phyloP scores from a whole-genome alignment of 805 yeast genomes.

The Lachancea waltii region DNA sequence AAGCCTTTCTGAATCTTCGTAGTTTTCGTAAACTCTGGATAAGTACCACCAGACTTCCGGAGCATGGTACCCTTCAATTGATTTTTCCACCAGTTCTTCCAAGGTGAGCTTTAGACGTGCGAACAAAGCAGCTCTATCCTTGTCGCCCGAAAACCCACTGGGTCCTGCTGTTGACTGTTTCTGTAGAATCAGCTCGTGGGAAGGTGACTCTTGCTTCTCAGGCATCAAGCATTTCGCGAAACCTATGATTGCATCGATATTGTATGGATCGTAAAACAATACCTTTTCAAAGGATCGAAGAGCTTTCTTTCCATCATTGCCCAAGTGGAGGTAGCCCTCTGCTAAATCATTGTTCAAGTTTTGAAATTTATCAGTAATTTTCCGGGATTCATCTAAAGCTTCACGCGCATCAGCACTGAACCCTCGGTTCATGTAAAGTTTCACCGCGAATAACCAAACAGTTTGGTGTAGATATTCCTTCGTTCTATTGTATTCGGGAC shows the following conservation, averaged over 20 bases:
- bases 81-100: constrained; percentile 32
- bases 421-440: constrained; percentile 53
- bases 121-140: constrained; percentile 55
- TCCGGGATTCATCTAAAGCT: constrained; percentile 67
- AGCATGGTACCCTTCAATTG: constrained; percentile 38
- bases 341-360: constrained; percentile 27
- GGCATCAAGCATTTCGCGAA: constrained; percentile 44
- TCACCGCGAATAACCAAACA: constrained; percentile 71
- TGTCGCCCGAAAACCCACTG: constrained; percentile 42
- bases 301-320: constrained; percentile 40
- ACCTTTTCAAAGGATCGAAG: constrained; percentile 61
- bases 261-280: constrained; percentile 42
- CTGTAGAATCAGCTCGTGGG: background rate
- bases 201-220: constrained; percentile 23
- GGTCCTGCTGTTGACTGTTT: background rate
- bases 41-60: constrained; percentile 69
- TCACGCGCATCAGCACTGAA: constrained; percentile 55
- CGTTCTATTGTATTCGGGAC: constrained; percentile 15
- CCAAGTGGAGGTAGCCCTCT: constrained; percentile 29
- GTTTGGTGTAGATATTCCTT: constrained; percentile 44
- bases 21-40: constrained; percentile 53
- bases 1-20: constrained; percentile 45
- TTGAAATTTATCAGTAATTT: constrained; percentile 40
- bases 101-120: constrained; percentile 42
- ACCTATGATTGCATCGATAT: constrained; percentile 50